Evolutionary conservation across 2,329 filamentous ascomycete genomes (phyloP).

Genomic region (Chlorencoelia australis): DNA sequence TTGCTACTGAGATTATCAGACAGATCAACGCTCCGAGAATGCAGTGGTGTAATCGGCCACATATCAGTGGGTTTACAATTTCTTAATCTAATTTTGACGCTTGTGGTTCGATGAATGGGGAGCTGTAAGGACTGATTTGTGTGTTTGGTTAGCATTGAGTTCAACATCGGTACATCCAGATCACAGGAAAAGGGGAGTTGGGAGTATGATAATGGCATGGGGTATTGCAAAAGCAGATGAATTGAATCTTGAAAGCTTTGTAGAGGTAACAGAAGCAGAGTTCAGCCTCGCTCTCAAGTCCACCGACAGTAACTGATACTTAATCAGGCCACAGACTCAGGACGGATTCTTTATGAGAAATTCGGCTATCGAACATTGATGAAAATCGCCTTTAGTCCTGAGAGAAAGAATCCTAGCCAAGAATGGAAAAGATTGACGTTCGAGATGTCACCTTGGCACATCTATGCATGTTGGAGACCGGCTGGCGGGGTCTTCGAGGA

Average conservation of each 20-base stretch:
- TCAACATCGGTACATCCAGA: constrained; percentile 3
- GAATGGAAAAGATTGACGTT: constrained; percentile 2
- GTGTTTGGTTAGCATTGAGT: constrained; percentile 5
- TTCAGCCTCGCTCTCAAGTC: too few species aligned
- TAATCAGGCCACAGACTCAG: not conserved
- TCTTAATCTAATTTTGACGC: not conserved
- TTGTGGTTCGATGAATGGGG: too few species aligned
- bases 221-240: constrained; percentile 1
- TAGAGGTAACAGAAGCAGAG: not conserved
- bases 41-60: constrained; percentile 4
- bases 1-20: constrained; percentile 1
- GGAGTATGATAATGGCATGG: not conserved
- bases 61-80: constrained; percentile 2
- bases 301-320: not conserved
- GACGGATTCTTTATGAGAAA: constrained; percentile 1
- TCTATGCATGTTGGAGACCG: constrained; percentile 1
- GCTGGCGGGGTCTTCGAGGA: not conserved
- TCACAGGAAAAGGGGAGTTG: constrained; percentile 2
- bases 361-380: constrained; percentile 1
- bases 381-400: constrained; percentile 1
- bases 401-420: constrained; percentile 5
- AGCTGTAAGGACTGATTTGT: too few species aligned
- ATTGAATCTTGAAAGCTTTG: not conserved
- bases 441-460: not conserved
- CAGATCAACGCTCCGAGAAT: constrained; percentile 4